Conservation (phyloP, 2,329 filamentous ascomycete genomes). For the Neodidymelliopsis sp. region DNA sequence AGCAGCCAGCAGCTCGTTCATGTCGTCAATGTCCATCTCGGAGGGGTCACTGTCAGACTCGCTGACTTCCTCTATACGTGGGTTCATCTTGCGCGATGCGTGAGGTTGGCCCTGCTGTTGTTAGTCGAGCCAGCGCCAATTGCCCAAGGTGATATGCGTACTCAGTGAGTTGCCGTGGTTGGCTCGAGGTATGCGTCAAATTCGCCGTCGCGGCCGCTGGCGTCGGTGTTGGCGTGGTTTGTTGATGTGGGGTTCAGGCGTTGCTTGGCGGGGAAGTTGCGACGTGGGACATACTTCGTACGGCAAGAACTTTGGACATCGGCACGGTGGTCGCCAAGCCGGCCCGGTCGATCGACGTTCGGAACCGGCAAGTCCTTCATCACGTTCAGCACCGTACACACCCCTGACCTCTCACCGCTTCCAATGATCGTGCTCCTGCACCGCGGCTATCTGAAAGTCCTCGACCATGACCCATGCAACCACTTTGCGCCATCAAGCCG, state of each 20-base stretch:
- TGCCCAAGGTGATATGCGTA: background rate
- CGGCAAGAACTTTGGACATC: slow-evolving; percentile 9
- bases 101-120: slow-evolving; percentile 2
- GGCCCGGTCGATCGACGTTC: slow-evolving; percentile 14
- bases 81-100: slow-evolving; percentile 56
- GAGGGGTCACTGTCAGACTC: slow-evolving; percentile 77
- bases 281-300: slow-evolving; percentile 10
- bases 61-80: slow-evolving; percentile 90
- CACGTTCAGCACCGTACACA: background rate
- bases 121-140: background rate
- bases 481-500: slow-evolving; percentile 13
- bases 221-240: slow-evolving; percentile 12
- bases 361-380: slow-evolving; percentile 6
- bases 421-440: slow-evolving; percentile 17
- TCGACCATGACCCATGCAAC: slow-evolving; percentile 16
- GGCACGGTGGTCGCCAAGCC: slow-evolving; percentile 1
- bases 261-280: slow-evolving; percentile 21
- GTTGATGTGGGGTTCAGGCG: slow-evolving; percentile 17
- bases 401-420: slow-evolving; percentile 8
- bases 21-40: slow-evolving; percentile 79
- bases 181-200: background rate
- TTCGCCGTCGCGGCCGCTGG: slow-evolving; percentile 6
- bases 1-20: slow-evolving; percentile 64
- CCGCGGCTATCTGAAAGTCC: slow-evolving; percentile 17
- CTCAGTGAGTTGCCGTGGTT: slow-evolving; percentile 1